phyloP scores from a whole-genome alignment of 257 asterid species.

The Nicotiana attenuata region DNA sequence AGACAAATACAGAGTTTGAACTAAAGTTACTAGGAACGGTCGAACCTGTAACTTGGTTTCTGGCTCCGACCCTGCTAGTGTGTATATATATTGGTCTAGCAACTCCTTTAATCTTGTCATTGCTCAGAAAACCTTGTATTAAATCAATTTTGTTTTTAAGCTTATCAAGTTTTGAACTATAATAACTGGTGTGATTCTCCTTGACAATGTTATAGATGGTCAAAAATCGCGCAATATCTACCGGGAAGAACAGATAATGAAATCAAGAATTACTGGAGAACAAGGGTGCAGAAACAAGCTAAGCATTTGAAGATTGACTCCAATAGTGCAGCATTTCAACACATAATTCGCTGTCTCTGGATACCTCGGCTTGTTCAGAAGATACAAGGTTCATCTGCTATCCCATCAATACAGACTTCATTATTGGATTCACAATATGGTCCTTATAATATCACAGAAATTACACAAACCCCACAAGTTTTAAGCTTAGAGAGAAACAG shows the following conservation, averaged over 20 bases:
- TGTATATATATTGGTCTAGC: background rate
- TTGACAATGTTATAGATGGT: slow-evolving; percentile 23
- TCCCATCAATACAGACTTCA: background rate
- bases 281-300: slow-evolving; percentile 37
- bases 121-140: background rate
- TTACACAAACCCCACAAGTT: background rate
- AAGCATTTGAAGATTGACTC: slow-evolving; percentile 31
- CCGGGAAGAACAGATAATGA: slow-evolving; percentile 42
- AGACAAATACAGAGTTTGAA: no score
- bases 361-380: slow-evolving; percentile 32
- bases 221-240: slow-evolving; percentile 32
- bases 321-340: slow-evolving; percentile 25
- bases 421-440: background rate
- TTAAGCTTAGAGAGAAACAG: background rate
- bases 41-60: no score
- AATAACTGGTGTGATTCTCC: background rate
- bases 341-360: slow-evolving; percentile 28
- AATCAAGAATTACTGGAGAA: slow-evolving; percentile 38
- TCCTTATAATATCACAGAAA: background rate
- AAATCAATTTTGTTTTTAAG: background rate
- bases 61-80: no score
- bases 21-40: no score
- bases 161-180: background rate
- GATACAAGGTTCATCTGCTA: slow-evolving; percentile 10
- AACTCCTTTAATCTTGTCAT: background rate